Evolutionary conservation across 371 early-diverging fungal genomes (phyloP), one percentile per base, ranked within the genome.

Genomic region (Mortierella sp.): DNA sequence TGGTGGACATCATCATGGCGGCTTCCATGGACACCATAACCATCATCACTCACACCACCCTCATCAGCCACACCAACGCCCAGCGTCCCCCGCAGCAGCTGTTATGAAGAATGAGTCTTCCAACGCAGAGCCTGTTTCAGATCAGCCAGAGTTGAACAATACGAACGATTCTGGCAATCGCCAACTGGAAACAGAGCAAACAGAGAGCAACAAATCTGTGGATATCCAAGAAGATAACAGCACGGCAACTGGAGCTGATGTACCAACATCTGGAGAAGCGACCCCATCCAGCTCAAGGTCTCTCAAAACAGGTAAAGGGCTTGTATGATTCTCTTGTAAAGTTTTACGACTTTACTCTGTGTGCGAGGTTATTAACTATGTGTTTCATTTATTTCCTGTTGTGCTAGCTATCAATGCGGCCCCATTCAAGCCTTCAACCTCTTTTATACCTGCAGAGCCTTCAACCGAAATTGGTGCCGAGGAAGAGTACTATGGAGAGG

Each of bases 361-460:
- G 28, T 55, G 32, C 4, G 0, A 2, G 2, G n/a, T 7, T 16
- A 48, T 48, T 48, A n/a, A 48, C 16, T 19, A n/a, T 55, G 47
- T 47, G 11, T 47, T 10, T 28, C 28, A 55, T 55, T 55, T 55
- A 7, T 48, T 45, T 24, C 22, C 38, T 19, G 3, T n/a, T 22
- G n/a, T 21, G 11, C n/a, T 69, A 76, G 81, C 81, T 48, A 74
- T 80, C 70, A 65, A 80, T 69, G 81, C 81, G 5, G 69, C 63
- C 4, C 81, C 81, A 11, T 80, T 80, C 59, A 74, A 67, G 43
- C 81, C 81, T 8, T 68, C 69, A 4, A 50, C 57, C 0, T n/a
- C 72, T 1, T 33, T 69, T 21, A 28, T 40, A 2, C 47, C 81
- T 40, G 24, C 53, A 16, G 67, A 71, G 32, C 38, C 61, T 1